Conservation (phyloP, 176 grass and related monocot genomes). For the Ensete ventricosum region DNA sequence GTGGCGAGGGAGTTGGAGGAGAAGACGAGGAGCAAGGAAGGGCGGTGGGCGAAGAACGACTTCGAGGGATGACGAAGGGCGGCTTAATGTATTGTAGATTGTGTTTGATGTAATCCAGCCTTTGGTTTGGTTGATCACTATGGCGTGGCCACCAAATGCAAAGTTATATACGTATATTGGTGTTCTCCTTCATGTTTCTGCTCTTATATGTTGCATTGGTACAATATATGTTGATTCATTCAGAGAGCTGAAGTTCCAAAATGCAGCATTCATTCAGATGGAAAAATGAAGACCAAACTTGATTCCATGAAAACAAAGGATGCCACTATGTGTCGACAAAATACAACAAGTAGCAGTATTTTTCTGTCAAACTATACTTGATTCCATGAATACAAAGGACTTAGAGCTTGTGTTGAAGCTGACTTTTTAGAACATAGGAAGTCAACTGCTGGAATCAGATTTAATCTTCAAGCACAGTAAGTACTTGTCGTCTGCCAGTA, state of each 20-base stretch:
- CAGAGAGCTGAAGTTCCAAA: too few relatives aligned
- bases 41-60: neutral
- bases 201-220: too few relatives aligned
- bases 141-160: too few relatives aligned
- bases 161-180: too few relatives aligned
- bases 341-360: too few relatives aligned
- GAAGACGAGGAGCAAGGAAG: neutral
- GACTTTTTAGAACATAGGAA: neutral
- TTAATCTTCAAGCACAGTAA: conserved; percentile 36
- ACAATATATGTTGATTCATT: too few relatives aligned
- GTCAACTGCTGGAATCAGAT: neutral
- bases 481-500: conserved; percentile 29
- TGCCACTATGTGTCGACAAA: too few relatives aligned
- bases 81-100: too few relatives aligned
- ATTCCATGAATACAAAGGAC: neutral
- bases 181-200: too few relatives aligned
- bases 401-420: neutral
- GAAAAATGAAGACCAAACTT: neutral
- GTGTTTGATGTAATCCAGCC: too few relatives aligned
- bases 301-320: neutral
- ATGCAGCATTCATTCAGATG: too few relatives aligned
- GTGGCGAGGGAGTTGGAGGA: neutral
- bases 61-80: neutral
- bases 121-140: too few relatives aligned
- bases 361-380: neutral